Conservation (phyloP, 768 basidiomycete genomes). For the Russula ochroleuca region DNA sequence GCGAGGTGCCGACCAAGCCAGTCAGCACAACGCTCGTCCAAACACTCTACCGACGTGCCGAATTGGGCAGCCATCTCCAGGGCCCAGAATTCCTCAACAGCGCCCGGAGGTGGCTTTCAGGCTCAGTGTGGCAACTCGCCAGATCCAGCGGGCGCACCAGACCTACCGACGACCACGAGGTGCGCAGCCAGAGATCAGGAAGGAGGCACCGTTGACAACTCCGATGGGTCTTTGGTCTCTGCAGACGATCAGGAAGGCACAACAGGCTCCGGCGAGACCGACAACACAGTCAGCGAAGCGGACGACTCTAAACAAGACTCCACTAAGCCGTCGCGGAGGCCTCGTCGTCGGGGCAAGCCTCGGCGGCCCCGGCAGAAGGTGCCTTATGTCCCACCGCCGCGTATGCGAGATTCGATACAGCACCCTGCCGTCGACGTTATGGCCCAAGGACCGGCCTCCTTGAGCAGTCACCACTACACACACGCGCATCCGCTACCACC, state of each 20-base stretch:
- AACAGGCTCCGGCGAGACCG: slow-evolving; percentile 2
- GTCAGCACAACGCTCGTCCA: background rate
- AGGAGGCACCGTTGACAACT: slow-evolving; percentile 11
- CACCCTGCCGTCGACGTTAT: background rate
- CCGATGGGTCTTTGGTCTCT: slow-evolving; percentile 6
- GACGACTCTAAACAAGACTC: slow-evolving; percentile 1
- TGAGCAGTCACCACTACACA: background rate
- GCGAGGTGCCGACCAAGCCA: background rate
- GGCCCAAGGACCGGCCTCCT: background rate
- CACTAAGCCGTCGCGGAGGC: background rate
- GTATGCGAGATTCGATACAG: slow-evolving; percentile 12
- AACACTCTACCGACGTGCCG: slow-evolving; percentile 12
- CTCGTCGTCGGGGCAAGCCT: slow-evolving; percentile 11
- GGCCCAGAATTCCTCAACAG: background rate
- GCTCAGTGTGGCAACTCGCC: background rate
- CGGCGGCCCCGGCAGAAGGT: slow-evolving; percentile 12
- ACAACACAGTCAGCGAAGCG: slow-evolving; percentile 1
- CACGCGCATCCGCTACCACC: background rate
- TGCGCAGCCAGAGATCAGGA: slow-evolving; percentile 13
- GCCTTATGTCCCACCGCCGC: slow-evolving; percentile 18
- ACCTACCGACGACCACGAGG: slow-evolving; percentile 4
- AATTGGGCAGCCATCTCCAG: slow-evolving; percentile 18
- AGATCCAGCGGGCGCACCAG: background rate
- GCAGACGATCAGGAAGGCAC: slow-evolving; percentile 15
- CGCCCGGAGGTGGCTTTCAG: background rate